Percentiles rank a stretch among this genome's conserved stretches.
These are phyloP conservation scores for Dillenia turbinata DNA, from an alignment of 164 flowering plant genomes.

Conservation along the genomic window DNA sequence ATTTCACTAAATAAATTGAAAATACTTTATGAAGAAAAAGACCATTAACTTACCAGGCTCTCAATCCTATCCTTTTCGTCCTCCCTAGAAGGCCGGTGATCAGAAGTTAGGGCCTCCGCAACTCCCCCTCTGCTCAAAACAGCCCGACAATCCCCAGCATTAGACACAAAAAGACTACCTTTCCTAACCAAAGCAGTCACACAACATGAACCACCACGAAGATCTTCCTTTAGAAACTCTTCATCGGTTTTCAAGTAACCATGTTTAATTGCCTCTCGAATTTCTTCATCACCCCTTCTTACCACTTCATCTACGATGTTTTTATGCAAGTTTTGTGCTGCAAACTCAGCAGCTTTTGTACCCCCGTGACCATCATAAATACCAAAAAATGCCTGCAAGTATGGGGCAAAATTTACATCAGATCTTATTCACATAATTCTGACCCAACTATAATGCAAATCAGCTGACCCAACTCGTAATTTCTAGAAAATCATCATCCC, in stretches of 20 bases:
- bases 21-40: not conserved
- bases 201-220: constrained; percentile 57
- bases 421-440: not conserved
- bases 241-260: constrained; percentile 63
- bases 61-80: constrained; percentile 69
- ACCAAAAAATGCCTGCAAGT: constrained; percentile 59
- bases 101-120: constrained; percentile 66
- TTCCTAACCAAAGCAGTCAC: constrained; percentile 51
- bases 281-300: constrained; percentile 14
- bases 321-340: constrained; percentile 47
- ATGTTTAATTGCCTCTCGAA: constrained; percentile 39
- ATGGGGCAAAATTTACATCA: not conserved
- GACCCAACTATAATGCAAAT: not conserved
- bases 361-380: constrained; percentile 88
- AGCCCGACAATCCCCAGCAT: constrained; percentile 77
- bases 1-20: not conserved
- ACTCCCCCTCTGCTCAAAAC: constrained; percentile 55
- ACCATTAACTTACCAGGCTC: constrained; percentile 25
- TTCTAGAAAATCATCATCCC: too few relatives aligned
- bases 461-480: not conserved
- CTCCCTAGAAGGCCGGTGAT: constrained; percentile 65
- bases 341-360: constrained; percentile 63
- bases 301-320: constrained; percentile 45
- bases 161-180: constrained; percentile 54
- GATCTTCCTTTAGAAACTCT: constrained; percentile 47